Conservation (phyloP, 2,329 filamentous ascomycete species). For the Colletotrichum sidae region DNA sequence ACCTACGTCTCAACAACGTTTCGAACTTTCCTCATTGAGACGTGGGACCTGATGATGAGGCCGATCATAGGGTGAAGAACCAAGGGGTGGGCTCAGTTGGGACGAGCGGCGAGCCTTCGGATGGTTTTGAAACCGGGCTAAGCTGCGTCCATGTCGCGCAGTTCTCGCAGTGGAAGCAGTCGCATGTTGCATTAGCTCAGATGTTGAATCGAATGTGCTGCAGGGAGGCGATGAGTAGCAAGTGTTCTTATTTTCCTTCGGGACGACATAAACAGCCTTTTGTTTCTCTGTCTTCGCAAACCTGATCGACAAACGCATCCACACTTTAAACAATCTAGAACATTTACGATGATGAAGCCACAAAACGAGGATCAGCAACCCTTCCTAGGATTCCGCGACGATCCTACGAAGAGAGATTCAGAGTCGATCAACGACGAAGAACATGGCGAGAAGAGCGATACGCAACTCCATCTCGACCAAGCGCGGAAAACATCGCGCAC, state of each 20-base stretch:
- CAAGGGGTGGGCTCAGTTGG: not conserved
- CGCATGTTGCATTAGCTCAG: constrained; percentile 5
- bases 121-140: constrained; percentile 25
- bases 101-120: constrained; percentile 9
- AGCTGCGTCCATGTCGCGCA: constrained; percentile 14
- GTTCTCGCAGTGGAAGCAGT: not conserved
- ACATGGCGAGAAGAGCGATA: not conserved
- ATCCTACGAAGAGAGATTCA: not conserved
- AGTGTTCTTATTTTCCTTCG: not conserved
- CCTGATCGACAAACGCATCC: not conserved
- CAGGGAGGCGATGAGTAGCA: not conserved
- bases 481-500: constrained; percentile 1
- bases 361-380: constrained; percentile 24
- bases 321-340: not conserved
- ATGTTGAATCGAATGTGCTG: constrained; percentile 4
- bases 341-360: constrained; percentile 10
- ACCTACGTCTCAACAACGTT: constrained; percentile 15
- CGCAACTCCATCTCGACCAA: not conserved
- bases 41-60: not conserved
- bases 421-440: not conserved
- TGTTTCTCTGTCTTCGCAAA: constrained; percentile 6
- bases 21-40: constrained; percentile 3
- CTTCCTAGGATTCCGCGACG: constrained; percentile 28
- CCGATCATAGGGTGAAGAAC: constrained; percentile 9
- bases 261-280: not conserved